Evolutionary conservation across 495 filamentous ascomycete genomes (phyloP).

Genomic region (Rhypophila decipiens): DNA sequence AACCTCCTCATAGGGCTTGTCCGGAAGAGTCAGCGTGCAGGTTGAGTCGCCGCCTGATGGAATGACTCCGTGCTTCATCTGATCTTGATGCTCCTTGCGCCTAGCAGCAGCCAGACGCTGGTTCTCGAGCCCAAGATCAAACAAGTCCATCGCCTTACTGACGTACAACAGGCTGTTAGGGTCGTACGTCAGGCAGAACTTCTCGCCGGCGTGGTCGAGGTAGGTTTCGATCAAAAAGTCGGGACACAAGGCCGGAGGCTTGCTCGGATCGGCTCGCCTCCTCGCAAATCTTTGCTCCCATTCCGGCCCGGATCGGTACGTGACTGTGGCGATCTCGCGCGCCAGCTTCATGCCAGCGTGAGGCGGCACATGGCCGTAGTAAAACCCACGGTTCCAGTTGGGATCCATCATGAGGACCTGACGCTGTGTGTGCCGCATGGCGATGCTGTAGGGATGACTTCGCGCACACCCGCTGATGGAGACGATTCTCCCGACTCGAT

Average conservation of each 20-base stretch:
- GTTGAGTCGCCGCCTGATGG: conserved; percentile 30
- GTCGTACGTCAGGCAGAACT: conserved; percentile 98
- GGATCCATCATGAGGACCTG: conserved; percentile 99
- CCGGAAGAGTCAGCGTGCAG: conserved; percentile 82
- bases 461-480: conserved; percentile 91
- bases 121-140: conserved; percentile 74
- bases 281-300: conserved; percentile 96
- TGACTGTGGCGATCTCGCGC: conserved; percentile 94
- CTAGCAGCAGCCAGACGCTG: conserved; percentile 41
- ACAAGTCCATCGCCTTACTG: conserved; percentile 98
- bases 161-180: conserved; percentile 95
- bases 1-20: conserved; percentile 75
- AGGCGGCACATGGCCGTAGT: conserved; percentile 83
- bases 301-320: conserved; percentile 92
- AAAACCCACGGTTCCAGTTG: conserved; percentile 95
- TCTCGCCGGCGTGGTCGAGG: conserved; percentile 96
- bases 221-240: conserved; percentile 99
- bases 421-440: conserved; percentile 96
- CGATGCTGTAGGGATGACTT: conserved; percentile 96
- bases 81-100: conserved; percentile 28
- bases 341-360: conserved; percentile 97
- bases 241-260: conserved; percentile 85
- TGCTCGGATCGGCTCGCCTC: conserved; percentile 74
- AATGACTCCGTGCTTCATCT: conserved; percentile 20
- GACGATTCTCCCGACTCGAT: conserved; percentile 72